Conservation (phyloP, 805 yeast species). For the Clavispora phyllophila region DNA sequence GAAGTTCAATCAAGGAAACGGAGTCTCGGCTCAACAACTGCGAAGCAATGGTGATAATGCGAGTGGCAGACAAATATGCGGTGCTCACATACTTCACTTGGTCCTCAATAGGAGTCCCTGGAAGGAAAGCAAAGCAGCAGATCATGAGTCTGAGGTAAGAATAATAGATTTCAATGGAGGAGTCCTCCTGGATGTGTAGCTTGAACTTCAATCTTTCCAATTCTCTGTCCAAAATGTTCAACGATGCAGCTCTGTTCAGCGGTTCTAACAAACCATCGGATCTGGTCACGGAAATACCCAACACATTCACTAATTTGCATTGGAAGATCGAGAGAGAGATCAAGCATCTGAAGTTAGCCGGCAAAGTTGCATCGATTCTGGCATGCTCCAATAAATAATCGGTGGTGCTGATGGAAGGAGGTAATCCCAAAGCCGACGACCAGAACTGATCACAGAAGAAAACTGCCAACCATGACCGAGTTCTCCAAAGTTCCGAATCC, state of each 20-base stretch:
- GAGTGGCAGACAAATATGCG: slow-evolving; percentile 76
- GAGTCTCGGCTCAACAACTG: slow-evolving; percentile 52
- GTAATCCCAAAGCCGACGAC: slow-evolving; percentile 83
- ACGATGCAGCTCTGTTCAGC: slow-evolving; percentile 70
- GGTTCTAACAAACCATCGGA: slow-evolving; percentile 90
- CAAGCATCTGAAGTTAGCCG: slow-evolving; percentile 65
- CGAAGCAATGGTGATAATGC: slow-evolving; percentile 74
- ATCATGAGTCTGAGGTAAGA: slow-evolving; percentile 75
- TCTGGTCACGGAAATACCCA: slow-evolving; percentile 81
- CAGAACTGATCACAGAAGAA: slow-evolving; percentile 87
- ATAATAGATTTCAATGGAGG: slow-evolving; percentile 70
- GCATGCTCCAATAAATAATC: slow-evolving; percentile 82
- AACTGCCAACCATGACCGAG: slow-evolving; percentile 86
- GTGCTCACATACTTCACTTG: slow-evolving; percentile 79
- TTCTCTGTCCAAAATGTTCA: slow-evolving; percentile 74
- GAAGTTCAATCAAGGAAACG: slow-evolving; percentile 72
- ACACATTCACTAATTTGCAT: slow-evolving; percentile 72
- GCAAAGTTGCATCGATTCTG: slow-evolving; percentile 58
- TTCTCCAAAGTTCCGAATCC: slow-evolving; percentile 91
- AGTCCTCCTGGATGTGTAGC: slow-evolving; percentile 58
- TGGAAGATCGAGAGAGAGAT: slow-evolving; percentile 76
- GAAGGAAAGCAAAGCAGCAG: slow-evolving; percentile 83
- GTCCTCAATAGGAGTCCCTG: slow-evolving; percentile 85
- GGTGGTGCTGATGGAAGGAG: slow-evolving; percentile 73
- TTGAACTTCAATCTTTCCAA: slow-evolving; percentile 65